phyloP scores from a whole-genome alignment of 2,329 filamentous ascomycete species.

The Pseudocercospora macadamiae region DNA sequence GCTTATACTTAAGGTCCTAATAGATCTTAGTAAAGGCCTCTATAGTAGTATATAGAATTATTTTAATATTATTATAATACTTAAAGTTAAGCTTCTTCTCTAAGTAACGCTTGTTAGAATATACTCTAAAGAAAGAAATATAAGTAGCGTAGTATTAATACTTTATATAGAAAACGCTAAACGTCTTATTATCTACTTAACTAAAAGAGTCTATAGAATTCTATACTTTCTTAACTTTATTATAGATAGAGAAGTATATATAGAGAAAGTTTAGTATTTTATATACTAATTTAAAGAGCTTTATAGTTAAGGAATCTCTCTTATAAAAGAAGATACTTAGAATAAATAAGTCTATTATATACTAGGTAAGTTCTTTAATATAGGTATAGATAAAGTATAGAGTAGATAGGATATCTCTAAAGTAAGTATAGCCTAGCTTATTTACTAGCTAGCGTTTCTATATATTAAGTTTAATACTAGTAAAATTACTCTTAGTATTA shows the following conservation, averaged over 20 bases:
- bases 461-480: no score
- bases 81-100: no score
- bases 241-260: neutral
- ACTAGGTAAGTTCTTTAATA: no score
- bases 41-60: no score
- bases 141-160: no score
- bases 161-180: no score
- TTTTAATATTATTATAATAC: no score
- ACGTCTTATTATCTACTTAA: neutral
- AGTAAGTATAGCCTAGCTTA: neutral
- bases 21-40: no score
- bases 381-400: neutral
- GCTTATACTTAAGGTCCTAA: no score
- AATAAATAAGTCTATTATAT: neutral
- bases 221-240: neutral
- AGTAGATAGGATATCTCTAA: neutral
- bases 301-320: neutral
- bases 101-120: no score
- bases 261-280: neutral
- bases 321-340: neutral
- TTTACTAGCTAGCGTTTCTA: neutral
- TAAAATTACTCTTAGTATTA: no score
- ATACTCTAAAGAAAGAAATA: no score
- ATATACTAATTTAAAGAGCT: neutral
- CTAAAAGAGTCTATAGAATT: neutral